A percentile compares a stretch with the other conserved stretches of the same genome.
These are phyloP conservation scores for Sisymbrium irio DNA, from an alignment of 345 rosid species.

Conservation along the genomic window DNA sequence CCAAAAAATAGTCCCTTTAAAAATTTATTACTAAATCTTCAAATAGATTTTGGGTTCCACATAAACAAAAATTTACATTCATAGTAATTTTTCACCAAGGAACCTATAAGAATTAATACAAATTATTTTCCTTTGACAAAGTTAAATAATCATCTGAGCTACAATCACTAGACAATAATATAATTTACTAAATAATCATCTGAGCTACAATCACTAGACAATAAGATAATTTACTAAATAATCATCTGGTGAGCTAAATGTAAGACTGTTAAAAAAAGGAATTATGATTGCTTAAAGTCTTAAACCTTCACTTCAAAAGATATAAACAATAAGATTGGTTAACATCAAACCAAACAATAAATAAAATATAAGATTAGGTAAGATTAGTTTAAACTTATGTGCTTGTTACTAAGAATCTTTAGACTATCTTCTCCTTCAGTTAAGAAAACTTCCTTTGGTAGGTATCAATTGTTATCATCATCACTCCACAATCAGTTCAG, in stretches of 20 bases:
- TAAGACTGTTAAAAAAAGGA: conserved; percentile 3
- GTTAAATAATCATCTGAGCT: too few relatives aligned
- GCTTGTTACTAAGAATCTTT: conserved; percentile 23
- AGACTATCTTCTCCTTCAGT: conserved; percentile 28
- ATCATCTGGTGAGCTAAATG: not conserved
- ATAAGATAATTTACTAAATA: not conserved
- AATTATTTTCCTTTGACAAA: too few relatives aligned
- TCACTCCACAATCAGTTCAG: conserved; percentile 8
- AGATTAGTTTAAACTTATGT: conserved; percentile 14
- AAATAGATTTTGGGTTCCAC: too few relatives aligned
- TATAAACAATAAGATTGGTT: too few relatives aligned
- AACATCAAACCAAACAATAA: not conserved
- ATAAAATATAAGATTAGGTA: conserved; percentile 3
- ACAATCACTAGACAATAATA: too few relatives aligned
- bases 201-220: conserved; percentile 1
- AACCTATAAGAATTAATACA: too few relatives aligned
- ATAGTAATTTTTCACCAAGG: too few relatives aligned
- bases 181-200: not conserved
- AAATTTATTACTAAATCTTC: too few relatives aligned
- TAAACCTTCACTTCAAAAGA: not conserved
- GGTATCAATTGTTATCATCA: conserved; percentile 20
- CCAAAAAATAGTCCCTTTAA: too few relatives aligned
- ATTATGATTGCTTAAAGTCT: not conserved
- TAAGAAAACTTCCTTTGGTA: conserved; percentile 18
- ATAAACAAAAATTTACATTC: too few relatives aligned